These are phyloP conservation scores for Trebouxia gelatinosa DNA, from an alignment of 163 green algal genomes.

Conservation along the genomic window DNA sequence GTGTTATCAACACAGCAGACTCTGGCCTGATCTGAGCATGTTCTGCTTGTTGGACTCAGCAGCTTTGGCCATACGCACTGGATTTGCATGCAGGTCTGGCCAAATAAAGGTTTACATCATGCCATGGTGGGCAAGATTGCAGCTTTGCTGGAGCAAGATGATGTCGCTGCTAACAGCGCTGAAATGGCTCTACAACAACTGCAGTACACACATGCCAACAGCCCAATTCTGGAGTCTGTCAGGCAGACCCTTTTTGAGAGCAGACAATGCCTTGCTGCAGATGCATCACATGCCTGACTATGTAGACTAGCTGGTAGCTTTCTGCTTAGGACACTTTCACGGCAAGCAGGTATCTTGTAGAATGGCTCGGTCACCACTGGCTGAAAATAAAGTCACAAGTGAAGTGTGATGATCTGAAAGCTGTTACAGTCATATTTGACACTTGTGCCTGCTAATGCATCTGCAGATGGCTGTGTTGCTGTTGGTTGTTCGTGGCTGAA, in stretches of 20 bases:
- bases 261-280: neutral
- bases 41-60: neutral
- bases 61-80: neutral
- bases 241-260: slow-evolving; percentile 2
- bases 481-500: too few species aligned
- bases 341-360: neutral
- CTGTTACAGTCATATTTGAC: too few species aligned
- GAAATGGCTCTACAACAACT: neutral
- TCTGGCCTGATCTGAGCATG: too few species aligned
- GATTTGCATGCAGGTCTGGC: slow-evolving; percentile 41
- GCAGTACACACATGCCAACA: slow-evolving; percentile 19
- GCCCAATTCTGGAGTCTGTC: neutral
- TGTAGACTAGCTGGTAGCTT: neutral
- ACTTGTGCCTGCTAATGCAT: too few species aligned
- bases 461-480: too few species aligned
- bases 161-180: neutral
- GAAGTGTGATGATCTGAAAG: too few species aligned
- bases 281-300: neutral
- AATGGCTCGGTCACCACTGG: neutral
- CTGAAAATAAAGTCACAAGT: too few species aligned
- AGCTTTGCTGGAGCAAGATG: slow-evolving; percentile 36
- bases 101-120: slow-evolving; percentile 49
- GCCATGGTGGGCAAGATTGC: slow-evolving; percentile 58
- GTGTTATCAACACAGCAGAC: too few species aligned
- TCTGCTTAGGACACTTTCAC: neutral